Evolutionary conservation across 495 filamentous ascomycete species (phyloP).

Genomic region (Penicillium cataractarum): DNA sequence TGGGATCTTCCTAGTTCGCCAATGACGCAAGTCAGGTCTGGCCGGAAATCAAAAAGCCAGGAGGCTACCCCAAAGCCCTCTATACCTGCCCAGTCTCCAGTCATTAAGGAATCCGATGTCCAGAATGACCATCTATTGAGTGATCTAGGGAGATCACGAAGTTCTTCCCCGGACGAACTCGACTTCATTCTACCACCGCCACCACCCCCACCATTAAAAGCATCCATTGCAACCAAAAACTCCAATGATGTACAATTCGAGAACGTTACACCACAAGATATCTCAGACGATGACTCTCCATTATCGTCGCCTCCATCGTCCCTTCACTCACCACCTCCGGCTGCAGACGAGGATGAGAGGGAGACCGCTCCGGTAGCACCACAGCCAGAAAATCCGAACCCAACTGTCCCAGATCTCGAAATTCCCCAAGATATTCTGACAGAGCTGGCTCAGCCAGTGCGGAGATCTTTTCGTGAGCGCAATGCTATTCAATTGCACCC

Average conservation of each 20-base stretch:
- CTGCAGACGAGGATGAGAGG: conserved; percentile 9
- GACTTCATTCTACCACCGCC: conserved; percentile 24
- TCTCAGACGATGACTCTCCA: conserved; percentile 40
- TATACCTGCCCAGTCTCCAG: neutral
- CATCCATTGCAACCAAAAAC: neutral
- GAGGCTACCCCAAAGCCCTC: conserved; percentile 16
- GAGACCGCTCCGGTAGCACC: neutral
- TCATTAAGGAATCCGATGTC: neutral
- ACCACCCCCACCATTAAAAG: conserved; percentile 17
- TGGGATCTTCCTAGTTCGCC: conserved; percentile 30
- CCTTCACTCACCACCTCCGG: conserved; percentile 19
- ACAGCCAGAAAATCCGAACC: neutral
- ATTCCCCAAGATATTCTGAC: conserved; percentile 36
- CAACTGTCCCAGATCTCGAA: conserved; percentile 30
- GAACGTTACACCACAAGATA: neutral
- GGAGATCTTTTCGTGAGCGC: conserved; percentile 61
- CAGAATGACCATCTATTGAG: neutral
- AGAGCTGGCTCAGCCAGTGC: conserved; percentile 36
- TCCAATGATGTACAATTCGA: neutral
- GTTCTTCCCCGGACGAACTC: conserved; percentile 39
- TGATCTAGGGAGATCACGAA: conserved; percentile 12
- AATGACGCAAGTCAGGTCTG: neutral
- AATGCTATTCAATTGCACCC: conserved; percentile 79
- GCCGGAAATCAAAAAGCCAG: conserved; percentile 14
- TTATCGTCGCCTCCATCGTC: conserved; percentile 49